Percentiles rank a stretch among this genome's conserved stretches.
phyloP scores from a whole-genome alignment of 768 basidiomycete genomes.

The Lactarius vividus region DNA sequence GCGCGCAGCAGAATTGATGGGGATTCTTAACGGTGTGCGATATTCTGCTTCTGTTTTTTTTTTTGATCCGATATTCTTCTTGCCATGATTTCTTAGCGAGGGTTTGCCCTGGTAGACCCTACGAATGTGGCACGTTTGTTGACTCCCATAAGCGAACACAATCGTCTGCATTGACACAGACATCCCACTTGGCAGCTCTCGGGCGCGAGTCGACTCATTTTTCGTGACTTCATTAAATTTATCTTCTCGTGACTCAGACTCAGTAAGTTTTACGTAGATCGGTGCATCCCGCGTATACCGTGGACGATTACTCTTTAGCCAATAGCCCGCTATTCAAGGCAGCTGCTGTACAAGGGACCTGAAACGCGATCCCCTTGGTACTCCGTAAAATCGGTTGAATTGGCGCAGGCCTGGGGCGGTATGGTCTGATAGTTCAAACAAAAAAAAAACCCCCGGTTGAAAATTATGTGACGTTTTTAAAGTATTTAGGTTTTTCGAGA shows the following conservation, averaged over 20 bases:
- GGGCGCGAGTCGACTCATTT: not conserved
- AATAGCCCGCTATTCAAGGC: not conserved
- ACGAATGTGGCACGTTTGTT: conserved; percentile 1
- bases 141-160: not conserved
- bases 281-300: not conserved
- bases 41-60: no score
- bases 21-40: no score
- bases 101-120: not conserved
- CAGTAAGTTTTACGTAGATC: not conserved
- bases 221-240: not conserved
- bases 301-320: not conserved
- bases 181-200: not conserved
- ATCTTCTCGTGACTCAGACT: not conserved
- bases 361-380: no score
- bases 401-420: no score
- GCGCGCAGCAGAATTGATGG: no score
- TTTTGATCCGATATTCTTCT: not conserved
- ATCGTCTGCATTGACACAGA: not conserved
- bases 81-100: not conserved
- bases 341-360: not conserved
- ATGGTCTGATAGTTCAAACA: no score
- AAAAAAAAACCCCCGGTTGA: no score
- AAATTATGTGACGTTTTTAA: no score
- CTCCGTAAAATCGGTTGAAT: no score
- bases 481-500: no score